A percentile compares a stretch with the other conserved stretches of the same genome.
phyloP scores from a whole-genome alignment of 129 eudicot genomes.

The Escallonia rubra region DNA sequence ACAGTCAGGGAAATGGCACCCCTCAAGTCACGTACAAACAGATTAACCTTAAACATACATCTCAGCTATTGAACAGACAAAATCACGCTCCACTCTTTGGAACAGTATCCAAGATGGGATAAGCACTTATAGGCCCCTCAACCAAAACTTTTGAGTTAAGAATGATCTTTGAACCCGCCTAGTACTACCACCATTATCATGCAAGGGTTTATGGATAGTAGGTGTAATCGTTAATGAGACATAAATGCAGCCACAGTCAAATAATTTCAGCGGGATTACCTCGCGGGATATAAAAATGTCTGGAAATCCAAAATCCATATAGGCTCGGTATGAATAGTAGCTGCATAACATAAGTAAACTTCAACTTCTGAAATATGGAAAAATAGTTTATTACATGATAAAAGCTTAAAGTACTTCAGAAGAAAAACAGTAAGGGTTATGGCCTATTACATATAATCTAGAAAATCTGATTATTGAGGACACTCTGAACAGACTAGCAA shows the following conservation, averaged over 20 bases:
- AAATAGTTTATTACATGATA: not conserved
- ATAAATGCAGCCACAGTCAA: not conserved
- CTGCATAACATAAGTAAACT: slow-evolving; percentile 36
- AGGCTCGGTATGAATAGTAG: slow-evolving; percentile 84
- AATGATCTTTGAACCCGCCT: too few species aligned
- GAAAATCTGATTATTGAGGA: not conserved
- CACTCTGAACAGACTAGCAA: too few species aligned
- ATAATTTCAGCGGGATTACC: slow-evolving; percentile 27
- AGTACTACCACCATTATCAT: too few species aligned
- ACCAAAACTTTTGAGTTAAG: too few species aligned
- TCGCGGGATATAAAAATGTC: slow-evolving; percentile 94
- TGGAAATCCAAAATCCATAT: slow-evolving; percentile 92
- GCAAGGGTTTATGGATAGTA: too few species aligned
- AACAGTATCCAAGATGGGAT: not conserved
- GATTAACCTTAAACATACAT: not conserved
- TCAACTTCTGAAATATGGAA: slow-evolving; percentile 2
- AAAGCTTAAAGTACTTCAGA: not conserved
- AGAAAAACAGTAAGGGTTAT: not conserved
- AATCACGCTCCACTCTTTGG: not conserved
- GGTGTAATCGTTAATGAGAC: not conserved
- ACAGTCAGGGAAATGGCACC: not conserved
- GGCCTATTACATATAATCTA: not conserved
- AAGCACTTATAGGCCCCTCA: not conserved
- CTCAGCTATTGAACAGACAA: not conserved
- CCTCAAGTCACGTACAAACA: not conserved